A percentile compares a stretch with the other conserved stretches of the same genome.
Conservation (phyloP, 495 filamentous ascomycete species). For the Cudoniella acicularis region DNA sequence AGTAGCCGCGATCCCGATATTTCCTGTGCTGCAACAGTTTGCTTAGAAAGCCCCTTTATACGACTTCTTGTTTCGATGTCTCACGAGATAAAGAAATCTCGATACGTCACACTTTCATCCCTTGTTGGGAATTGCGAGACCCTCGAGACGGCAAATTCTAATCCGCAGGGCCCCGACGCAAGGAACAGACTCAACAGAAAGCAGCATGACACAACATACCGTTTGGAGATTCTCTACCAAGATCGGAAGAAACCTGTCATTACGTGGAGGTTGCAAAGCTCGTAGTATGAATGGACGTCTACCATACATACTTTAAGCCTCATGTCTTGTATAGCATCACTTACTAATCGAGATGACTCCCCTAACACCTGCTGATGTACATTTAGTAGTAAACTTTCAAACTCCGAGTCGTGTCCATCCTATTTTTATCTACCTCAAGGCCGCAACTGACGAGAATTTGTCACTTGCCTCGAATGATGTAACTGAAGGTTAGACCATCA, state of each 20-base stretch:
- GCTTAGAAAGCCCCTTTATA: neutral
- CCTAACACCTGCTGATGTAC: neutral
- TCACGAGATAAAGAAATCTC: neutral
- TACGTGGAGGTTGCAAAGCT: neutral
- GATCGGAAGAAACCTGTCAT: neutral
- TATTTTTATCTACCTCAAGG: neutral
- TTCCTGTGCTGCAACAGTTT: conserved; percentile 1
- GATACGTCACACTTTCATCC: conserved; percentile 12
- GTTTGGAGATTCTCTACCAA: neutral
- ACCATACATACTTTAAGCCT: neutral
- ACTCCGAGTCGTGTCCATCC: neutral
- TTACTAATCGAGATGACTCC: neutral
- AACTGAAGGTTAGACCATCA: neutral
- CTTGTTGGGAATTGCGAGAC: conserved; percentile 1
- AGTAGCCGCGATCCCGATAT: conserved; percentile 15
- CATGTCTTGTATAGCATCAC: neutral
- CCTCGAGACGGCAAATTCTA: conserved; percentile 8
- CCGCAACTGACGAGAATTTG: neutral
- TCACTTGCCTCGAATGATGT: neutral
- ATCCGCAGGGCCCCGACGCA: conserved; percentile 15
- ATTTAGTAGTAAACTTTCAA: neutral
- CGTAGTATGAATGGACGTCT: neutral
- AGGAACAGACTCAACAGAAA: conserved; percentile 14
- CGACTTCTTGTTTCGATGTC: neutral
- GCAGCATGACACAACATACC: conserved; percentile 14